These are phyloP conservation scores for Asterophora parasitica DNA, from an alignment of 768 basidiomycete species.

Conservation along the genomic window DNA sequence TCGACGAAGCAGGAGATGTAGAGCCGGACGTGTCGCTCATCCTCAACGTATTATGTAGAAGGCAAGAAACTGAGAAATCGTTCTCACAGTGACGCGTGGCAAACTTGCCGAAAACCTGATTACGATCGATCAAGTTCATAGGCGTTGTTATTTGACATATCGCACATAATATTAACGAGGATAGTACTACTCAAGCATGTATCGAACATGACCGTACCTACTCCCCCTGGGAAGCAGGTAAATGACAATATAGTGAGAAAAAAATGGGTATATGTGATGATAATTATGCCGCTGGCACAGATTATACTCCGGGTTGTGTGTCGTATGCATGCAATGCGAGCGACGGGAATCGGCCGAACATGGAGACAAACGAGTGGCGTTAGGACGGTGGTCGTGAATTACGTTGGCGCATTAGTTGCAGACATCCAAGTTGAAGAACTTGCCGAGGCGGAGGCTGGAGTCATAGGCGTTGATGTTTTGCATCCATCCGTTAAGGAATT, in stretches of 20 bases:
- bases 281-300: conserved; percentile 5
- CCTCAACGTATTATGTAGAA: background rate
- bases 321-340: conserved; percentile 8
- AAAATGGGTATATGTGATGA: conserved; percentile 6
- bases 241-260: background rate
- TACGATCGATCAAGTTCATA: conserved; percentile 1
- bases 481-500: conserved; percentile 71
- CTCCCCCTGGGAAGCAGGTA: background rate
- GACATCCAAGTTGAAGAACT: conserved; percentile 61
- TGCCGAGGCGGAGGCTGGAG: conserved; percentile 41
- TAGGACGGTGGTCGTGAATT: background rate
- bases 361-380: conserved; percentile 8
- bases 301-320: background rate
- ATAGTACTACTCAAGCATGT: conserved; percentile 1
- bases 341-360: background rate
- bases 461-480: conserved; percentile 53
- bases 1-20: conserved; percentile 36
- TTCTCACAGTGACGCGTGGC: background rate
- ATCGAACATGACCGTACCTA: conserved; percentile 6
- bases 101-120: conserved; percentile 6
- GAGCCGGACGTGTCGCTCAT: conserved; percentile 32
- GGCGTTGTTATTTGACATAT: background rate
- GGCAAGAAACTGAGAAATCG: background rate
- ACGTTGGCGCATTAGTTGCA: conserved; percentile 22
- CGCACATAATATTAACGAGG: conserved; percentile 1